phyloP scores from a whole-genome alignment of 1,284 basidiomycete species.

The Apiotrichum gamsii region DNA sequence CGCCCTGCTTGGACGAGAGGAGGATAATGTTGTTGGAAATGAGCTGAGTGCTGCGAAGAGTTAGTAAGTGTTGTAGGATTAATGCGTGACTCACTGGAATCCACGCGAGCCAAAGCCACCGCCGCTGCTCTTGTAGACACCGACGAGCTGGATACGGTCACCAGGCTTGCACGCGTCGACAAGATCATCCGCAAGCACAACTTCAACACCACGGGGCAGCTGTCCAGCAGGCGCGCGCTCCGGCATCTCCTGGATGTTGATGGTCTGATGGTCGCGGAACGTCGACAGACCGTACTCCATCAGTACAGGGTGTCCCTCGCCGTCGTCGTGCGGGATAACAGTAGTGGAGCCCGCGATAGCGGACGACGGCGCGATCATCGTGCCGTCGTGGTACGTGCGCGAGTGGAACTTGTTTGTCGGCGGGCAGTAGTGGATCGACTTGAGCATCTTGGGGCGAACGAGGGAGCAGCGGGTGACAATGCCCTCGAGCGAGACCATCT shows the following conservation, averaged over 20 bases:
- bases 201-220: conserved; percentile 88
- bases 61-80: not conserved
- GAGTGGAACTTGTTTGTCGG: conserved; percentile 77
- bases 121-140: conserved; percentile 88
- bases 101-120: conserved; percentile 73
- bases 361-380: conserved; percentile 64
- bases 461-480: conserved; percentile 98
- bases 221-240: conserved; percentile 96
- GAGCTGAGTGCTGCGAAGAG: conserved; percentile 68
- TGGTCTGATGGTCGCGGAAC: conserved; percentile 94
- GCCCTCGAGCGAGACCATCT: conserved; percentile 95
- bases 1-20: conserved; percentile 92
- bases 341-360: conserved; percentile 60
- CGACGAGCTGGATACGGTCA: conserved; percentile 94
- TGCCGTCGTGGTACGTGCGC: conserved; percentile 88
- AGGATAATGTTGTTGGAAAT: conserved; percentile 94
- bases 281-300: conserved; percentile 90
- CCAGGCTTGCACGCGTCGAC: conserved; percentile 98
- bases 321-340: conserved; percentile 87
- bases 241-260: conserved; percentile 99
- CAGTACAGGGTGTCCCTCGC: conserved; percentile 76
- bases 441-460: conserved; percentile 96
- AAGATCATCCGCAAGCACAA: conserved; percentile 94
- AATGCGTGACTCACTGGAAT: conserved; percentile 81
- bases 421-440: conserved; percentile 92